These are phyloP conservation scores for Scenedesmus sp. DNA, from an alignment of 163 green algal species.

Conservation along the genomic window DNA sequence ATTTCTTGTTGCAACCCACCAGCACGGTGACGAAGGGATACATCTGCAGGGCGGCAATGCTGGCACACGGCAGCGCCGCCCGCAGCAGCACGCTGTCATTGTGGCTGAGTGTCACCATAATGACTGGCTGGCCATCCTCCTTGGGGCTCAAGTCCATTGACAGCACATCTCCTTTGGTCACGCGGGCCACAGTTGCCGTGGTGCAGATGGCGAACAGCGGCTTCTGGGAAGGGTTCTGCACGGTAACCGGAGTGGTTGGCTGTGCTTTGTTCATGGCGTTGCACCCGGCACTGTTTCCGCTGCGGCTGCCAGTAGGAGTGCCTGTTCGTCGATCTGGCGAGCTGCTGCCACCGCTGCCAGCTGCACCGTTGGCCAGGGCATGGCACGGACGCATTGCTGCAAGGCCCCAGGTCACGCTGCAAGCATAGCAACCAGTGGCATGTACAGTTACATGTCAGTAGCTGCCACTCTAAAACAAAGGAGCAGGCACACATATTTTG, in stretches of 20 bases:
- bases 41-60: slow-evolving; percentile 75
- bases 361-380: slow-evolving; percentile 49
- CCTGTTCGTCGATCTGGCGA: slow-evolving; percentile 23
- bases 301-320: slow-evolving; percentile 3
- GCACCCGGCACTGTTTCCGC: not conserved
- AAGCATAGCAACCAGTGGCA: not conserved
- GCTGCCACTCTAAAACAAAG: not conserved
- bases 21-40: slow-evolving; percentile 74
- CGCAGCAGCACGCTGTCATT: slow-evolving; percentile 70
- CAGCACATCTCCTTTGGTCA: slow-evolving; percentile 62
- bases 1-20: not conserved
- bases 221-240: slow-evolving; percentile 71
- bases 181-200: slow-evolving; percentile 49
- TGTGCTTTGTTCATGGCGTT: slow-evolving; percentile 43
- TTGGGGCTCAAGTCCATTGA: slow-evolving; percentile 70
- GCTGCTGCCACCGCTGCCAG: slow-evolving; percentile 10
- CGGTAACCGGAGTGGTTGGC: slow-evolving; percentile 38
- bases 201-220: slow-evolving; percentile 70
- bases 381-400: slow-evolving; percentile 68
- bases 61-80: slow-evolving; percentile 68
- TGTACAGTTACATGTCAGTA: not conserved
- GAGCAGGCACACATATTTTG: too few species aligned
- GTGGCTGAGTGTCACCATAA: slow-evolving; percentile 70
- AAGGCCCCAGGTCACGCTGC: slow-evolving; percentile 67
- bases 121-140: slow-evolving; percentile 74